Evolutionary conservation across 2,329 filamentous ascomycete genomes (phyloP).

Genomic region (Sarocladium kiliense): DNA sequence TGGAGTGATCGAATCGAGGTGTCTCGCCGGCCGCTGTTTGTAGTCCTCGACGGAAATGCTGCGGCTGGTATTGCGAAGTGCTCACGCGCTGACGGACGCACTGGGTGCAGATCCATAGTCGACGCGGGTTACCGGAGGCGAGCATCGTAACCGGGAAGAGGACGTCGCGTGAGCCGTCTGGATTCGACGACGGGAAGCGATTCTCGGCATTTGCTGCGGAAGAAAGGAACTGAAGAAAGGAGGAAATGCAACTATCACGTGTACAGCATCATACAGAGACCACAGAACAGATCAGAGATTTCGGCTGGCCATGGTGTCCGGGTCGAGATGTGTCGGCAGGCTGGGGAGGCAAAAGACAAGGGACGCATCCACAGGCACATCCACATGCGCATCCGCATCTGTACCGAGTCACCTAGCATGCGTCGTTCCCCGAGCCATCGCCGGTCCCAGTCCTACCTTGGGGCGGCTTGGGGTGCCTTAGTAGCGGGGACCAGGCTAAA

Average conservation of each 20-base stretch:
- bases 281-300: conserved; percentile 1
- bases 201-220: background rate
- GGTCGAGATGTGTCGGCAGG: background rate
- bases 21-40: conserved; percentile 24
- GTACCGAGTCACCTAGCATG: too few relatives aligned
- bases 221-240: background rate
- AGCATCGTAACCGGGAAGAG: background rate
- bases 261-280: background rate
- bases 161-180: conserved; percentile 1
- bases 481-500: background rate
- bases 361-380: background rate
- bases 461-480: too few relatives aligned
- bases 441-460: background rate
- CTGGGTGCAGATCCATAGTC: conserved; percentile 57
- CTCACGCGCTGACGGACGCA: conserved; percentile 44
- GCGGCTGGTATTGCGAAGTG: conserved; percentile 21
- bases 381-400: background rate
- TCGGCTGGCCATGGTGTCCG: background rate
- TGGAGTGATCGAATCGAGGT: conserved; percentile 12
- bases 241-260: background rate
- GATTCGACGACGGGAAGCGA: background rate
- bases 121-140: conserved; percentile 18
- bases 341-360: background rate
- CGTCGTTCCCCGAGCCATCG: background rate
- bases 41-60: conserved; percentile 25